Evolutionary conservation across 495 filamentous ascomycete species (phyloP).

Genomic region (Aspergillus baeticus): DNA sequence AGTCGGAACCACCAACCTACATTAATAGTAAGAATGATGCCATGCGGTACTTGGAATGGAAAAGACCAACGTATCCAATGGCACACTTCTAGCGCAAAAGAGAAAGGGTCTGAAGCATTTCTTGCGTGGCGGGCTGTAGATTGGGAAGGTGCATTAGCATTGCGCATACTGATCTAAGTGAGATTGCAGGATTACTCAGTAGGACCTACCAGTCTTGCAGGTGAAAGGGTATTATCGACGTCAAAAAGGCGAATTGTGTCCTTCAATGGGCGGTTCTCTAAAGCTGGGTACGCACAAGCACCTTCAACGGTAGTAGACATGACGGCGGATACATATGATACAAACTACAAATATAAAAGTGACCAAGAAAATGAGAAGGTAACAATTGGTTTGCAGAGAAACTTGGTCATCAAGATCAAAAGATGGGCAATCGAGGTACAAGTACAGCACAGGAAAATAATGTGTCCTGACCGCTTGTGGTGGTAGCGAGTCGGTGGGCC

Average conservation of each 20-base stretch:
- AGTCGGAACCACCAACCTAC: conserved; percentile 75
- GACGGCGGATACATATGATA: conserved; percentile 4
- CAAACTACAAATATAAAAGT: not conserved
- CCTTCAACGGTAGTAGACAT: conserved; percentile 42
- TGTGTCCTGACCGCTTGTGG: conserved; percentile 36
- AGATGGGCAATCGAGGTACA: conserved; percentile 4
- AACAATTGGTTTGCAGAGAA: conserved; percentile 12
- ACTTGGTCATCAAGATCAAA: conserved; percentile 5
- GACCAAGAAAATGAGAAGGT: conserved; percentile 3
- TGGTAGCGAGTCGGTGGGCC: conserved; percentile 18
- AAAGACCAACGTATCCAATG: conserved; percentile 69
- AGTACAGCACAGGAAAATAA: conserved; percentile 12
- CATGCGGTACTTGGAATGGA: conserved; percentile 2
- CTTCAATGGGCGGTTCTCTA: conserved; percentile 77
- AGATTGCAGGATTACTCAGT: not conserved
- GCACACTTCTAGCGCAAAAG: conserved; percentile 82
- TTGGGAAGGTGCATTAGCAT: not conserved
- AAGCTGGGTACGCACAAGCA: conserved; percentile 63
- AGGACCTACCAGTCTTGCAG: conserved; percentile 63
- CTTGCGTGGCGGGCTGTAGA: conserved; percentile 59
- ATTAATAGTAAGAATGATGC: conserved; percentile 11
- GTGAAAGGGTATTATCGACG: conserved; percentile 86
- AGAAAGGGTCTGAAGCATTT: conserved; percentile 80
- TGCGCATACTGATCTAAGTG: not conserved
- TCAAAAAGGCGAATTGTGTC: conserved; percentile 93